Evolutionary conservation across 2,329 filamentous ascomycete genomes (phyloP).

Genomic region (Calonectria hongkongensis): DNA sequence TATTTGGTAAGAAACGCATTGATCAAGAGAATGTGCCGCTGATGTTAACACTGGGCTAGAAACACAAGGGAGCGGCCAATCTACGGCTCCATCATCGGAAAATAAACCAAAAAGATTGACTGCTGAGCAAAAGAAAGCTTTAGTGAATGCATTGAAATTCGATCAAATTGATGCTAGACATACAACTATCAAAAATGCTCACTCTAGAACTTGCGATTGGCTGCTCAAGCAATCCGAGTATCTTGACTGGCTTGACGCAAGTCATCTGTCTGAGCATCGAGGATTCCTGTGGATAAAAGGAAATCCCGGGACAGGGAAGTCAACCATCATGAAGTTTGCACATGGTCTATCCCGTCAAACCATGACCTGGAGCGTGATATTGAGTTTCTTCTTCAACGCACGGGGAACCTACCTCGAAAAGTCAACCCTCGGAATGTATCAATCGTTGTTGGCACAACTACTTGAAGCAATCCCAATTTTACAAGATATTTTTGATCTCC

Average conservation of each 20-base stretch:
- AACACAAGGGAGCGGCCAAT: no score
- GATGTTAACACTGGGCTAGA: no score
- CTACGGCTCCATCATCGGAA: no score
- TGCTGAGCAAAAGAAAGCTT: not conserved
- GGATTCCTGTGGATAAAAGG: conserved; percentile 22
- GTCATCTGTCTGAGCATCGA: not conserved
- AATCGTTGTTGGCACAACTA: conserved; percentile 5
- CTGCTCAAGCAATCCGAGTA: not conserved
- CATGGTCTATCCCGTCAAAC: no score
- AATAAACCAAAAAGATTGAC: not conserved
- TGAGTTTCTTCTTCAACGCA: conserved; percentile 24
- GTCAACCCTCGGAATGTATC: not conserved
- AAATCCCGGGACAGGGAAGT: conserved; percentile 16
- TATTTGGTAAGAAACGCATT: no score
- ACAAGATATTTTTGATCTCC: not conserved
- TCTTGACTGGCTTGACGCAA: not conserved
- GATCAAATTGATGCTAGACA: not conserved
- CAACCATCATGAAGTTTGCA: conserved; percentile 22
- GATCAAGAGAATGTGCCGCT: no score
- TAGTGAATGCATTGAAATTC: not conserved
- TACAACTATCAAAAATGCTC: not conserved
- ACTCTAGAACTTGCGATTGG: conserved; percentile 17
- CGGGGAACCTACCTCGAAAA: conserved; percentile 4
- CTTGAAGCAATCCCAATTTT: not conserved
- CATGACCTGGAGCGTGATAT: no score